Evolutionary conservation across 2,329 filamentous ascomycete species (phyloP).

Genomic region (Aciculosporium take): DNA sequence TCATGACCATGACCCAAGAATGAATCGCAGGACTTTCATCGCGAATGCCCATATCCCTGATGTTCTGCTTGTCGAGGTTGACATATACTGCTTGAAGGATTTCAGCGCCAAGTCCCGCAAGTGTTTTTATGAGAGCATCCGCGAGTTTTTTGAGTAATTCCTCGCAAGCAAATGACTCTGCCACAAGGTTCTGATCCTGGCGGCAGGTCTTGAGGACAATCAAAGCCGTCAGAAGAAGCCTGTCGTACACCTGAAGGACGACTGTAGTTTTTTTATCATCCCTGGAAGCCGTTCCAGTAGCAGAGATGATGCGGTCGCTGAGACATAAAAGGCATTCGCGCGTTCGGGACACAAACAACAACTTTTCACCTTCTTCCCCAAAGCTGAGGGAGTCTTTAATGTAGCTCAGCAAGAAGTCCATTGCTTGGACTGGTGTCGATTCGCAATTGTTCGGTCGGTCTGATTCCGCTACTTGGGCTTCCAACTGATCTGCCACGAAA

Average conservation of each 20-base stretch:
- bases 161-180: slow-evolving; percentile 32
- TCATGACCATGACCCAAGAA: slow-evolving; percentile 46
- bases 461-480: slow-evolving; percentile 6
- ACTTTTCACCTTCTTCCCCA: slow-evolving; percentile 17
- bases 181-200: slow-evolving; percentile 16
- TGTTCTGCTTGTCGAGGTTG: slow-evolving; percentile 28
- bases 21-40: slow-evolving; percentile 30
- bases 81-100: slow-evolving; percentile 32
- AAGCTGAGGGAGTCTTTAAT: slow-evolving; percentile 29
- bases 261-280: slow-evolving; percentile 4
- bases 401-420: slow-evolving; percentile 35
- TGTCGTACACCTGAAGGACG: slow-evolving; percentile 15
- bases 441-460: neutral
- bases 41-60: slow-evolving; percentile 38
- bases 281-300: slow-evolving; percentile 5
- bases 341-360: slow-evolving; percentile 29
- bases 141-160: slow-evolving; percentile 30
- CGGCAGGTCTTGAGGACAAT: slow-evolving; percentile 30
- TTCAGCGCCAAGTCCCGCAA: slow-evolving; percentile 29
- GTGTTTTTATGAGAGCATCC: slow-evolving; percentile 21
- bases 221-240: slow-evolving; percentile 20
- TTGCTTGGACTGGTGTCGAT: slow-evolving; percentile 16
- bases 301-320: slow-evolving; percentile 15
- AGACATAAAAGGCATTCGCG: slow-evolving; percentile 30
- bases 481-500: slow-evolving; percentile 36